Evolutionary conservation across 306 rosid genomes (phyloP).

Genomic region (Comarum palustre): DNA sequence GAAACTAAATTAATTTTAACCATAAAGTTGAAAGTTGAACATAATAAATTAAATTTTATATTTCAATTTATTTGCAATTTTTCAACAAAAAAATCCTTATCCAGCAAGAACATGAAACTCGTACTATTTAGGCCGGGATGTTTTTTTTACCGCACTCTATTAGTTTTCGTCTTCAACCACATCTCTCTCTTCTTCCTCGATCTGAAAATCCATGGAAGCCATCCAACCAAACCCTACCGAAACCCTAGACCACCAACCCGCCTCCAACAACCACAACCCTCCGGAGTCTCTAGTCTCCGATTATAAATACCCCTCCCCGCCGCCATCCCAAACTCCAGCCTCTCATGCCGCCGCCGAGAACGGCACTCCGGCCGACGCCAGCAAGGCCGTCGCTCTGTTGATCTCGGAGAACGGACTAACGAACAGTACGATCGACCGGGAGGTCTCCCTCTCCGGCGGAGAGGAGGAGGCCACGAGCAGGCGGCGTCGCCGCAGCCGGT

Average conservation of each 20-base stretch:
- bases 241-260: constrained; percentile 33
- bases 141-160: too few species aligned
- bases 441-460: constrained; percentile 61
- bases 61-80: too few species aligned
- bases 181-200: not conserved
- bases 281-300: constrained; percentile 3
- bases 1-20: too few species aligned
- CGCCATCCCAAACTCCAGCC: constrained; percentile 19
- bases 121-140: too few species aligned
- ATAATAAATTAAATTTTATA: too few species aligned
- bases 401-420: constrained; percentile 68
- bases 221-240: constrained; percentile 39
- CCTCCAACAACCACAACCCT: constrained; percentile 24
- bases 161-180: not conserved
- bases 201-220: constrained; percentile 52
- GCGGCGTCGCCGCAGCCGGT: constrained; percentile 79
- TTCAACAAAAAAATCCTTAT: too few species aligned
- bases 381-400: constrained; percentile 12
- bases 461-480: constrained; percentile 86
- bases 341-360: not conserved
- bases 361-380: constrained; percentile 9
- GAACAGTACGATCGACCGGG: constrained; percentile 61
- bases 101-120: too few species aligned
- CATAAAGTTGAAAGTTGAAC: too few species aligned
- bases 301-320: constrained; percentile 5